phyloP scores from a whole-genome alignment of 805 yeast species.

The Wickerhamiella australiensis region DNA sequence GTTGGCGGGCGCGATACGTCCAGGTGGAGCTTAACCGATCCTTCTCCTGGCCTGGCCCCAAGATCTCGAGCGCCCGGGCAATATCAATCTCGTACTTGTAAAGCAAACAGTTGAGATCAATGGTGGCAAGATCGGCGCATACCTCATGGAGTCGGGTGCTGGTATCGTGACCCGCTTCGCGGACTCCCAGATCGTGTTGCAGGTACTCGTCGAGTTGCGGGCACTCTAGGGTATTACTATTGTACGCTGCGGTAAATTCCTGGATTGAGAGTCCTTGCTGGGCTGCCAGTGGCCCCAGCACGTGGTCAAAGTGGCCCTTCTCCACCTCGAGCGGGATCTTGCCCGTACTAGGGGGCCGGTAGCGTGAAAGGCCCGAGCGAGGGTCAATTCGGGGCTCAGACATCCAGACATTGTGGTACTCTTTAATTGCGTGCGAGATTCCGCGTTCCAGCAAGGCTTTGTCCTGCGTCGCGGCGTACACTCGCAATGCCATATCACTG shows the following conservation, averaged over 20 bases:
- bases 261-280: slow-evolving; percentile 47
- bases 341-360: slow-evolving; percentile 68
- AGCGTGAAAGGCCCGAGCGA: slow-evolving; percentile 70
- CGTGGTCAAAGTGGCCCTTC: slow-evolving; percentile 66
- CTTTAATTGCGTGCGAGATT: slow-evolving; percentile 68
- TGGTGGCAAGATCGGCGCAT: slow-evolving; percentile 81
- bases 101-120: slow-evolving; percentile 73
- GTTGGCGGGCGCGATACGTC: slow-evolving; percentile 35
- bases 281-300: slow-evolving; percentile 54
- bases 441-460: slow-evolving; percentile 52
- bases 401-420: slow-evolving; percentile 74
- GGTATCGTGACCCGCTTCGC: slow-evolving; percentile 96
- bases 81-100: slow-evolving; percentile 88
- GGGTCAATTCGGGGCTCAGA: slow-evolving; percentile 59
- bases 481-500: slow-evolving; percentile 76
- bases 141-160: slow-evolving; percentile 79
- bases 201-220: slow-evolving; percentile 82
- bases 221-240: slow-evolving; percentile 50
- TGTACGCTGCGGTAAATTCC: slow-evolving; percentile 59
- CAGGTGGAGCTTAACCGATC: no score
- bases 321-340: slow-evolving; percentile 93
- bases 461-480: slow-evolving; percentile 42
- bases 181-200: slow-evolving; percentile 82
- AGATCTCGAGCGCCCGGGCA: slow-evolving; percentile 47
- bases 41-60: no score